phyloP scores from a whole-genome alignment of 192 early-diverging fungal genomes.

The Obelidium mucronatum region DNA sequence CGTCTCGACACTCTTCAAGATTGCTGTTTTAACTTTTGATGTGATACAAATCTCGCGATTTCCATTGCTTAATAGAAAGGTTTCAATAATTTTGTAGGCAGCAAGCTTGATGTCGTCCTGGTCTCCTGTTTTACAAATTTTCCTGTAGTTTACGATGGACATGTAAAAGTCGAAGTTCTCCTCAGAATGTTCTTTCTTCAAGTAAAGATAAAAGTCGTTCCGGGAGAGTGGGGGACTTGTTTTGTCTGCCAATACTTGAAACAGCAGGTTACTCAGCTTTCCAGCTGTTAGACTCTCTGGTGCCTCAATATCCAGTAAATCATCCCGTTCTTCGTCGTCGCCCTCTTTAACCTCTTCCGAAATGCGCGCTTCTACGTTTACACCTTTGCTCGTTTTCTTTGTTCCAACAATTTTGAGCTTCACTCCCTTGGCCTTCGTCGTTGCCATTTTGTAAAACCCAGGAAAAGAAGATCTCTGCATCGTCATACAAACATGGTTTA shows the following conservation, averaged over 20 bases:
- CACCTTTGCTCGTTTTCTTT: constrained; percentile 34
- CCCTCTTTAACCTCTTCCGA: background rate
- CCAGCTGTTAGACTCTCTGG: background rate
- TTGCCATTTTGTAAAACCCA: constrained; percentile 22
- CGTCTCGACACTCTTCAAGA: constrained; percentile 27
- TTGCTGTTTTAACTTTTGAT: constrained; percentile 24
- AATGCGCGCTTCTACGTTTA: background rate
- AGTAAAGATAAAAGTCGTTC: constrained; percentile 24
- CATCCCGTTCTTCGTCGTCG: constrained; percentile 10
- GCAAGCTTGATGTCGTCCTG: constrained; percentile 6
- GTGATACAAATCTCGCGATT: constrained; percentile 37
- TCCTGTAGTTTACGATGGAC: constrained; percentile 27
- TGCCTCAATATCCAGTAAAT: background rate
- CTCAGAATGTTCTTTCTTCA: constrained; percentile 28
- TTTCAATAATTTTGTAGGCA: constrained; percentile 32
- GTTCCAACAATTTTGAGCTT: constrained; percentile 33
- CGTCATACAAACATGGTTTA: background rate
- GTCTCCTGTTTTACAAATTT: constrained; percentile 8
- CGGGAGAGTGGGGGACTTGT: constrained; percentile 20
- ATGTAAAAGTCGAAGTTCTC: constrained; percentile 36
- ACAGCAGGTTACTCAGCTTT: constrained; percentile 23
- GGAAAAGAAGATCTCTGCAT: constrained; percentile 25
- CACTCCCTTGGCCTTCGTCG: constrained; percentile 31
- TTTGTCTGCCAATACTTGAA: constrained; percentile 25
- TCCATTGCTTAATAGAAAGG: constrained; percentile 25